Evolutionary conservation across 495 filamentous ascomycete species (phyloP).

Genomic region (Podospora conica): DNA sequence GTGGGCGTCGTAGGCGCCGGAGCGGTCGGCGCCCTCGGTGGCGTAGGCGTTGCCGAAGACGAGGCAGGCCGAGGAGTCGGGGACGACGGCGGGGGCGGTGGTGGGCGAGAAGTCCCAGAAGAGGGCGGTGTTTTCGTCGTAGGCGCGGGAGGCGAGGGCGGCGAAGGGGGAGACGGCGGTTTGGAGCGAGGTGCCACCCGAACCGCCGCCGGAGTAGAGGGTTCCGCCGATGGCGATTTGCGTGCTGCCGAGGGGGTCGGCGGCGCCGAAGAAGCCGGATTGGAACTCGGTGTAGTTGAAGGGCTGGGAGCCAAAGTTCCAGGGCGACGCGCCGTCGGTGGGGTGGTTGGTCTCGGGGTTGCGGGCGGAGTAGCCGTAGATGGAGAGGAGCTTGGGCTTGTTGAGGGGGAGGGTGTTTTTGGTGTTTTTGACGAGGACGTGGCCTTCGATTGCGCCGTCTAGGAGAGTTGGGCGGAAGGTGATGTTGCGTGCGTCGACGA

Average conservation of each 20-base stretch:
- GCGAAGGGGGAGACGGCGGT: constrained; percentile 52
- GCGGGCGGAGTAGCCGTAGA: constrained; percentile 49
- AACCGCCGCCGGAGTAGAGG: constrained; percentile 52
- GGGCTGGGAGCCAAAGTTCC: constrained; percentile 33
- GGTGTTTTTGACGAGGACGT: constrained; percentile 59
- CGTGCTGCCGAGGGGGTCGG: constrained; percentile 2
- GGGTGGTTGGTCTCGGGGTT: constrained; percentile 37
- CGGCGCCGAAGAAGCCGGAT: constrained; percentile 15
- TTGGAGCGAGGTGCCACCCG: constrained; percentile 50
- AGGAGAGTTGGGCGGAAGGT: constrained; percentile 35
- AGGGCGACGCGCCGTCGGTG: constrained; percentile 29
- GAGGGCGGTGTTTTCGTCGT: constrained; percentile 49
- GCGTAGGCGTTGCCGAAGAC: constrained; percentile 59
- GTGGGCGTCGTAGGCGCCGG: constrained; percentile 40
- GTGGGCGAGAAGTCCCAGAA: constrained; percentile 43
- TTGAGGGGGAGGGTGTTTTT: constrained; percentile 51
- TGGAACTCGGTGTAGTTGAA: constrained; percentile 24
- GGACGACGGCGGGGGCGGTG: constrained; percentile 34
- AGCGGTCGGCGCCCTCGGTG: constrained; percentile 48
- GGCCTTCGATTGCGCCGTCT: constrained; percentile 46
- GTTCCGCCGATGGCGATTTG: constrained; percentile 47
- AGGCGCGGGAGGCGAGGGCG: constrained; percentile 49
- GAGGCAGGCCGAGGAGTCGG: constrained; percentile 57
- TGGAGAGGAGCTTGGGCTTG: constrained; percentile 38
- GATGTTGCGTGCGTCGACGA: constrained; percentile 44